These are phyloP conservation scores for Penicillium salamii DNA, from an alignment of 495 filamentous ascomycete species.

Conservation along the genomic window DNA sequence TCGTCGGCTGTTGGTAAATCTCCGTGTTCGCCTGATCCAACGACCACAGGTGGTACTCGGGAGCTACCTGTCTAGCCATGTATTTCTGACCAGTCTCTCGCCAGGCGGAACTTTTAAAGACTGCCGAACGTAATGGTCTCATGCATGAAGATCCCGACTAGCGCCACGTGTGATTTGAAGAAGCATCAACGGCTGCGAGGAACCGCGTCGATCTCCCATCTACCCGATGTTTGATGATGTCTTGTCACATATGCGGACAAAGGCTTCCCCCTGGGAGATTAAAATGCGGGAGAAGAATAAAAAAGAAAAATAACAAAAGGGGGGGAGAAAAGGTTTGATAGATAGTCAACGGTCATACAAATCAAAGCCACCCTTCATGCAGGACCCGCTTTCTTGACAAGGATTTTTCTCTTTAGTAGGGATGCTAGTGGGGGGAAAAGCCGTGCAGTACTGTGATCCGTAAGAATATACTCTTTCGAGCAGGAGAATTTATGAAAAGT, in stretches of 20 bases:
- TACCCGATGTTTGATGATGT: slow-evolving; percentile 28
- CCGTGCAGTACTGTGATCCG: slow-evolving; percentile 21
- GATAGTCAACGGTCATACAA: slow-evolving; percentile 14
- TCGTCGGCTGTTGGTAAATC: slow-evolving; percentile 13
- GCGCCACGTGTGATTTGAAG: slow-evolving; percentile 41
- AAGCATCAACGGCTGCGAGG: slow-evolving; percentile 46
- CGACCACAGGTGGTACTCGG: neutral
- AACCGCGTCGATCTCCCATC: slow-evolving; percentile 45
- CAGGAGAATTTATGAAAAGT: slow-evolving; percentile 15
- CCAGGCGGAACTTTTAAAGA: slow-evolving; percentile 10
- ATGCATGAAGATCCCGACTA: slow-evolving; percentile 47
- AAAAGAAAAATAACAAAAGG: neutral
- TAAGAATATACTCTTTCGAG: slow-evolving; percentile 21
- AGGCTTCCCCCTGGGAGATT: neutral
- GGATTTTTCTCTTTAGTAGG: slow-evolving; percentile 11
- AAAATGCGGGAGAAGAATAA: neutral
- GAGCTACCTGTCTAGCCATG: neutral
- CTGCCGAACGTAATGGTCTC: slow-evolving; percentile 12
- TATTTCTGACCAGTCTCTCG: neutral
- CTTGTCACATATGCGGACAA: slow-evolving; percentile 1
- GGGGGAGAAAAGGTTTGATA: neutral
- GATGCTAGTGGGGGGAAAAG: slow-evolving; percentile 8
- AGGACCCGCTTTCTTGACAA: slow-evolving; percentile 27
- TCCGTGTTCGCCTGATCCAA: slow-evolving; percentile 11
- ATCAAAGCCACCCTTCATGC: slow-evolving; percentile 19